These are phyloP conservation scores for Phialophora chinensis DNA, from an alignment of 2,329 filamentous ascomycete genomes.

Conservation along the genomic window DNA sequence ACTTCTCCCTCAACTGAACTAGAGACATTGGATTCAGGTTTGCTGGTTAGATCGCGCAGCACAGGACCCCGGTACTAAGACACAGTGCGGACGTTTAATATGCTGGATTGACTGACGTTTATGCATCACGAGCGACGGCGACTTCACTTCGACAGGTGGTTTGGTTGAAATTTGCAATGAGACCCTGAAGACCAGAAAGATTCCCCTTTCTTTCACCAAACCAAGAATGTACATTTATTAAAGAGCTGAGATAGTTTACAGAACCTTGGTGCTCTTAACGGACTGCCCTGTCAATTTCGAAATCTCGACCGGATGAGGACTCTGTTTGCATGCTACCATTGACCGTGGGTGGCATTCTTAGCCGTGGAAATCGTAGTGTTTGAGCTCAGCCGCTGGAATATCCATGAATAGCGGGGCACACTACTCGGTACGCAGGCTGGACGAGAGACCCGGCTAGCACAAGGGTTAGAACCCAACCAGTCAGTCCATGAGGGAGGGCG, in stretches of 20 bases:
- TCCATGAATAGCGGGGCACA: no score
- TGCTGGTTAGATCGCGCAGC: background rate
- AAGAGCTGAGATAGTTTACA: background rate
- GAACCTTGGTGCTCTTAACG: background rate
- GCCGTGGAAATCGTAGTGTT: no score
- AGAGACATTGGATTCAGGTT: background rate
- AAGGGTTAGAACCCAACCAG: no score
- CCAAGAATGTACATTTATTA: background rate
- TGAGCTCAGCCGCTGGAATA: no score
- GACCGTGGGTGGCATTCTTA: no score
- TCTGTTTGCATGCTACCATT: no score
- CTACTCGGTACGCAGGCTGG: no score
- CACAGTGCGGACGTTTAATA: conserved; percentile 13
- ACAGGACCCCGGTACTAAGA: background rate
- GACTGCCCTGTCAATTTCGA: background rate
- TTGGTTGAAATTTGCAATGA: background rate
- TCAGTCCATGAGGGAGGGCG: no score
- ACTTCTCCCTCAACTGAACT: background rate
- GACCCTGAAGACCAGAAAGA: background rate
- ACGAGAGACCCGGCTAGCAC: no score
- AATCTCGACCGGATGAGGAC: background rate
- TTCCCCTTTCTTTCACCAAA: background rate
- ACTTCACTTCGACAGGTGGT: background rate
- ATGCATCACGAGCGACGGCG: conserved; percentile 29
- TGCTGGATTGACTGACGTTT: conserved; percentile 22